Percentiles rank a stretch among this genome's conserved stretches.
Evolutionary conservation across 805 yeast genomes (phyloP).

Genomic region (Sungouiozyma intestinalis): DNA sequence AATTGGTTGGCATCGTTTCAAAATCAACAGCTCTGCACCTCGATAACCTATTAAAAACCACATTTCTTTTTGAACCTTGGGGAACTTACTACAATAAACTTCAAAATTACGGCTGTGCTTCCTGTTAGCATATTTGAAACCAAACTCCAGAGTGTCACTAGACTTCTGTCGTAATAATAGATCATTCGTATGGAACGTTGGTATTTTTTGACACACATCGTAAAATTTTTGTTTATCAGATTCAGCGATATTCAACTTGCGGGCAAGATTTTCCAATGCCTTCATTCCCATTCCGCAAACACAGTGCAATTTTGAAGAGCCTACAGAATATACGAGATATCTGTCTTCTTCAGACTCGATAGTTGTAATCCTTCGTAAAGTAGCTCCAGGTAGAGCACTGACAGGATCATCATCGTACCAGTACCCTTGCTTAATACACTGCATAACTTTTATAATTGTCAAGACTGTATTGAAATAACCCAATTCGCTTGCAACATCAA

Average conservation of each 20-base stretch:
- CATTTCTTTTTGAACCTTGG: slow-evolving; percentile 83
- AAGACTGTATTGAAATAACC: slow-evolving; percentile 59
- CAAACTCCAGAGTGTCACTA: slow-evolving; percentile 32
- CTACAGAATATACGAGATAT: slow-evolving; percentile 3
- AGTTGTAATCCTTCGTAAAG: slow-evolving; percentile 24
- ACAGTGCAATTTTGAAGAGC: slow-evolving; percentile 25
- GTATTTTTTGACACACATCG: slow-evolving; percentile 45
- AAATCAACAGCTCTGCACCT: slow-evolving; percentile 44
- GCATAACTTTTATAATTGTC: slow-evolving; percentile 60
- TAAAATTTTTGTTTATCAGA: slow-evolving; percentile 39
- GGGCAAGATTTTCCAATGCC: slow-evolving; percentile 15
- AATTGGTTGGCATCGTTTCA: slow-evolving; percentile 69
- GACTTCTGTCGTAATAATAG: slow-evolving; percentile 24
- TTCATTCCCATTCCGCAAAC: slow-evolving; percentile 35
- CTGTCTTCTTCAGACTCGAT: slow-evolving; percentile 17
- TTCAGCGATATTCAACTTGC: slow-evolving; percentile 31
- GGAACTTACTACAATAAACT: slow-evolving; percentile 70
- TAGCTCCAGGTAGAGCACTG: slow-evolving; percentile 31
- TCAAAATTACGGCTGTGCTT: slow-evolving; percentile 46
- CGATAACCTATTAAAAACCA: slow-evolving; percentile 70
- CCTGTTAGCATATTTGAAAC: slow-evolving; percentile 42
- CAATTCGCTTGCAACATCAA: slow-evolving; percentile 80
- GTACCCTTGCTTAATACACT: slow-evolving; percentile 75
- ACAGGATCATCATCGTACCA: slow-evolving; percentile 79
- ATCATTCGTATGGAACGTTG: slow-evolving; percentile 42